A percentile compares a stretch with the other conserved stretches of the same genome.
Evolutionary conservation across 768 basidiomycete species (phyloP).

Genomic region (Neoboletus brunneissimus): DNA sequence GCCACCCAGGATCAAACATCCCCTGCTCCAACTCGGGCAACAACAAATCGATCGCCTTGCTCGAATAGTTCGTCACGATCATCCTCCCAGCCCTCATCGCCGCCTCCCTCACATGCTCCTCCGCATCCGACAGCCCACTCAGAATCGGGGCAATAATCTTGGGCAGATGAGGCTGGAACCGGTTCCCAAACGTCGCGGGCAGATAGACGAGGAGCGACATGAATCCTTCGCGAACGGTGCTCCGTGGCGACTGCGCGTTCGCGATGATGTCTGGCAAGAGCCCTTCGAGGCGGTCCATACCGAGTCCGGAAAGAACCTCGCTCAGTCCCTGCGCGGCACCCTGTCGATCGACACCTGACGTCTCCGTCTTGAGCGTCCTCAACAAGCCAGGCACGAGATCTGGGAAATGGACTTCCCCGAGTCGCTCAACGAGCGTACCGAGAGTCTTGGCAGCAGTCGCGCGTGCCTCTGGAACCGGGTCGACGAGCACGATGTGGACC

Average conservation of each 20-base stretch:
- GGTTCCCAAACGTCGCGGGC: slow-evolving; percentile 92
- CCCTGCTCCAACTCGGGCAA: slow-evolving; percentile 92
- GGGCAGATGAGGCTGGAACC: slow-evolving; percentile 94
- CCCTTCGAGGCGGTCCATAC: slow-evolving; percentile 96
- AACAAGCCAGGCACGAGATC: slow-evolving; percentile 89
- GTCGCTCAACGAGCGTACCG: slow-evolving; percentile 92
- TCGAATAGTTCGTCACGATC: slow-evolving; percentile 94
- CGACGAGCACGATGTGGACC: slow-evolving; percentile 89
- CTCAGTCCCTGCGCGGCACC: slow-evolving; percentile 97
- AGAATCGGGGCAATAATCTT: slow-evolving; percentile 94
- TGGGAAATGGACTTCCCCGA: slow-evolving; percentile 94
- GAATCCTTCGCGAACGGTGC: slow-evolving; percentile 95
- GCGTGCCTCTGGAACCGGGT: slow-evolving; percentile 96
- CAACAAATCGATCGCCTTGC: slow-evolving; percentile 86
- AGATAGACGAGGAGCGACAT: slow-evolving; percentile 96
- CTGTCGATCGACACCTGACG: slow-evolving; percentile 94
- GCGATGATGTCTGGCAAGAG: slow-evolving; percentile 91
- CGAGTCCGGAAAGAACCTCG: slow-evolving; percentile 91
- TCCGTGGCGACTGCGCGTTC: slow-evolving; percentile 84
- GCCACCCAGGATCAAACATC: slow-evolving; percentile 94
- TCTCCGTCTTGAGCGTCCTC: slow-evolving; percentile 86
- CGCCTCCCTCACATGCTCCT: slow-evolving; percentile 94
- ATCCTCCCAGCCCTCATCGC: slow-evolving; percentile 99
- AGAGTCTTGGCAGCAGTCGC: slow-evolving; percentile 96
- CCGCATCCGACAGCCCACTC: slow-evolving; percentile 84